A percentile compares a stretch with the other conserved stretches of the same genome.
Evolutionary conservation across 2,329 filamentous ascomycete genomes (phyloP).

Genomic region (Chaetothyriales sp.): DNA sequence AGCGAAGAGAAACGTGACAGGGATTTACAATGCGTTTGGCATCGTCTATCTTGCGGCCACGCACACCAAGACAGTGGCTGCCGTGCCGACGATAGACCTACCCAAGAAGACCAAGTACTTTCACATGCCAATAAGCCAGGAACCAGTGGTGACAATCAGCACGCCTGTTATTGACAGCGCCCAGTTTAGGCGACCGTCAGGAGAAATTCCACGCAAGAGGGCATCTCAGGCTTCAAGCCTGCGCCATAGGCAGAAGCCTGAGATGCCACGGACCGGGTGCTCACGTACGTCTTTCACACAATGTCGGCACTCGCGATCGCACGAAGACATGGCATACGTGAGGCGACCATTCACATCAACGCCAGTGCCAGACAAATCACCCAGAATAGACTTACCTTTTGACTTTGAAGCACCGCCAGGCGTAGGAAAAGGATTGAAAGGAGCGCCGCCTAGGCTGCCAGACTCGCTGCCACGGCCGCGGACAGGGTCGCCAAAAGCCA

Average conservation of each 20-base stretch:
- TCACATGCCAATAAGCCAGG: constrained; percentile 13
- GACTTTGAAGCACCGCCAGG: constrained; percentile 5
- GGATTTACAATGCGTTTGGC: constrained; percentile 51
- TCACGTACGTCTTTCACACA: background rate
- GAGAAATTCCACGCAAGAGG: background rate
- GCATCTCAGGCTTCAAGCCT: background rate
- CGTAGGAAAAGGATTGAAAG: constrained; percentile 1
- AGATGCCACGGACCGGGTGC: background rate
- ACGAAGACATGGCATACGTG: background rate
- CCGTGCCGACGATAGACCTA: constrained; percentile 13
- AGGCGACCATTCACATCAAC: background rate
- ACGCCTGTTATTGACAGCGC: constrained; percentile 7
- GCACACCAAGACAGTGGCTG: constrained; percentile 9
- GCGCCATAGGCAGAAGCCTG: background rate
- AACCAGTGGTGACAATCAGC: constrained; percentile 11
- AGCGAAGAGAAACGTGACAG: constrained; percentile 44
- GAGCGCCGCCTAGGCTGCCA: constrained; percentile 11
- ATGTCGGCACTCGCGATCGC: background rate
- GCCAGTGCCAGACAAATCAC: constrained; percentile 5
- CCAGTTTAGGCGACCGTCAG: background rate
- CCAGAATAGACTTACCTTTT: constrained; percentile 3
- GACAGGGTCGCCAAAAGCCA: constrained; percentile 6
- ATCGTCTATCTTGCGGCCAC: constrained; percentile 54
- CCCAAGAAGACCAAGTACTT: constrained; percentile 13
- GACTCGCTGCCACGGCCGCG: constrained; percentile 5